phyloP scores from a whole-genome alignment of 2,329 filamentous ascomycete genomes.

The Metarhizium anisopliae region DNA sequence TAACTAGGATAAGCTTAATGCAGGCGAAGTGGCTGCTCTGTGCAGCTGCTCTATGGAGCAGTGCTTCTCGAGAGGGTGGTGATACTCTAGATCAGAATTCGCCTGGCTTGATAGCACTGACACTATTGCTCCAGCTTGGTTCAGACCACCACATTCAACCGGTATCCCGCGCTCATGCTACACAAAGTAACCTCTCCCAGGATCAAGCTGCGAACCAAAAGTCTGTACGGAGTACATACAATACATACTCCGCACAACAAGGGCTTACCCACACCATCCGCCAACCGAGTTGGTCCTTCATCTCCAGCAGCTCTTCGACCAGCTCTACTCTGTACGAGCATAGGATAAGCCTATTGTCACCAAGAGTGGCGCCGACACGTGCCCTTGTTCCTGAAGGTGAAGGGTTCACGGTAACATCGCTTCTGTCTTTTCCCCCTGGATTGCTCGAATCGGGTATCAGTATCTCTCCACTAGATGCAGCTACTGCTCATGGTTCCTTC shows the following conservation, averaged over 20 bases:
- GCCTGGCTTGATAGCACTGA: background rate
- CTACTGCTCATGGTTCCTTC: background rate
- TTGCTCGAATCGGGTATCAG: background rate
- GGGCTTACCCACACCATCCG: background rate
- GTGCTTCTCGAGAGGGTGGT: too few relatives aligned
- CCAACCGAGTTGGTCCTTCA: background rate
- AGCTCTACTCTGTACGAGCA: too few relatives aligned
- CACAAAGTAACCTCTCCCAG: background rate
- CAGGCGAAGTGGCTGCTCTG: too few relatives aligned
- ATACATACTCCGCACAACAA: background rate
- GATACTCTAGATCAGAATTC: background rate
- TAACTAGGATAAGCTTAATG: too few relatives aligned
- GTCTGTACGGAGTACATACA: background rate
- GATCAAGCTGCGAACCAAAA: background rate
- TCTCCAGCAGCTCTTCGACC: background rate
- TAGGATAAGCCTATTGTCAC: background rate
- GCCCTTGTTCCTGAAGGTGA: conserved; percentile 1
- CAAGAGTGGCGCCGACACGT: conserved; percentile 3
- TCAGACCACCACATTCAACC: background rate
- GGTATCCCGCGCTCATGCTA: background rate
- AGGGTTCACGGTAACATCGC: conserved; percentile 3
- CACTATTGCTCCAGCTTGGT: background rate
- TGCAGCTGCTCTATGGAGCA: too few relatives aligned
- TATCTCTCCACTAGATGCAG: conserved; percentile 1
- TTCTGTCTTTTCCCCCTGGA: background rate